Evolutionary conservation across 345 rosid species (phyloP).

Genomic region (Tarenaya hassleriana): DNA sequence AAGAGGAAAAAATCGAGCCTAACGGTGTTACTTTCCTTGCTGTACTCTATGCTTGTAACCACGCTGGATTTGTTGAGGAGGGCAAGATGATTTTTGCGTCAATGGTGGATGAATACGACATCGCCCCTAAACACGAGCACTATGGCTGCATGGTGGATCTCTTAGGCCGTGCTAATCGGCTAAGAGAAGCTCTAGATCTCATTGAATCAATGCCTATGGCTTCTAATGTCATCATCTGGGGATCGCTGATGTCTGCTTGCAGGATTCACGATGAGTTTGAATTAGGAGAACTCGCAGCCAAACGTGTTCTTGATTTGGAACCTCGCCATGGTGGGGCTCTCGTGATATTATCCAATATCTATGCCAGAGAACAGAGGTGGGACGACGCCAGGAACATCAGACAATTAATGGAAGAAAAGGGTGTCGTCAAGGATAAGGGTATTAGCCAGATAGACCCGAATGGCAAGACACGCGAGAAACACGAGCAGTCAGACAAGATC

Average conservation of each 20-base stretch:
- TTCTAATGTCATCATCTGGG: slow-evolving; percentile 56
- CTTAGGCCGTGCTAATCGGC: slow-evolving; percentile 42
- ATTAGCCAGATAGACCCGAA: slow-evolving; percentile 54
- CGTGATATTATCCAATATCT: slow-evolving; percentile 62
- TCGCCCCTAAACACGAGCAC: slow-evolving; percentile 49
- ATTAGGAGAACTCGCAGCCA: slow-evolving; percentile 57
- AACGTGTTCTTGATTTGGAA: slow-evolving; percentile 44
- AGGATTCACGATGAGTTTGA: slow-evolving; percentile 41
- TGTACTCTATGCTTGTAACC: slow-evolving; percentile 52
- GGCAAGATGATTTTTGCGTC: slow-evolving; percentile 44
- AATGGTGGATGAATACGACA: slow-evolving; percentile 38
- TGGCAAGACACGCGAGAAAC: slow-evolving; percentile 45
- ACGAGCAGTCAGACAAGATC: slow-evolving; percentile 33
- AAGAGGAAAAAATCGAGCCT: slow-evolving; percentile 35
- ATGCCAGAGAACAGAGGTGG: slow-evolving; percentile 61
- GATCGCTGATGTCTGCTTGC: slow-evolving; percentile 66
- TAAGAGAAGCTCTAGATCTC: slow-evolving; percentile 43
- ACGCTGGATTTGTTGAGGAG: slow-evolving; percentile 55
- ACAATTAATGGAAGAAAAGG: slow-evolving; percentile 39
- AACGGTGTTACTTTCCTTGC: slow-evolving; percentile 44
- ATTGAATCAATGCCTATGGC: slow-evolving; percentile 46
- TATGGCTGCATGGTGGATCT: slow-evolving; percentile 65
- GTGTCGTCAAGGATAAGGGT: slow-evolving; percentile 50
- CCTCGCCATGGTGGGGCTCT: slow-evolving; percentile 59
- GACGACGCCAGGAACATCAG: slow-evolving; percentile 51